phyloP scores from a whole-genome alignment of 2,329 filamentous ascomycete species.

The Cadophora malorum region DNA sequence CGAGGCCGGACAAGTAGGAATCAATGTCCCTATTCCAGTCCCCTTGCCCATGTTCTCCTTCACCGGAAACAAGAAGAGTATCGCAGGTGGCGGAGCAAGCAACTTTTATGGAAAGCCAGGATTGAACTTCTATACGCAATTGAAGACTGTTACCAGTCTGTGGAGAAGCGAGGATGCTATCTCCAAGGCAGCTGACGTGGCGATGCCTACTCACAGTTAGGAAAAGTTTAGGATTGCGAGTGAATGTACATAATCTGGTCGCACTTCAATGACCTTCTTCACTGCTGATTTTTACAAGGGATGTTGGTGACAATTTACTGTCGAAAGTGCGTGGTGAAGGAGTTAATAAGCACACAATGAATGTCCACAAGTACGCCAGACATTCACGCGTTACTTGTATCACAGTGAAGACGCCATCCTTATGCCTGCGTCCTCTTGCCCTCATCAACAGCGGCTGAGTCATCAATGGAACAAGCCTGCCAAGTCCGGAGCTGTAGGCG shows the following conservation, averaged over 20 bases:
- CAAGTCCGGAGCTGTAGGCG: not conserved
- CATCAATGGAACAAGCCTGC: not conserved
- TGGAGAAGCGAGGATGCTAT: slow-evolving; percentile 89
- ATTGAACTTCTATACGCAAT: slow-evolving; percentile 93
- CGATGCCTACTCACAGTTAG: slow-evolving; percentile 76
- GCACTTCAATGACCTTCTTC: slow-evolving; percentile 1
- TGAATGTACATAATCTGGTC: slow-evolving; percentile 9
- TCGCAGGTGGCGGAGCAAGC: slow-evolving; percentile 89
- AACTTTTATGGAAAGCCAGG: slow-evolving; percentile 96
- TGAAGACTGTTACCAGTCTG: slow-evolving; percentile 94
- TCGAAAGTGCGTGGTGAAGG: not conserved
- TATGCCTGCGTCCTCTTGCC: not conserved
- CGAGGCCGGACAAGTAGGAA: slow-evolving; percentile 84
- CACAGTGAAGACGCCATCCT: not conserved
- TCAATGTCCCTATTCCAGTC: slow-evolving; percentile 77
- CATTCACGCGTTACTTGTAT: not conserved
- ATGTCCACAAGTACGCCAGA: too few species aligned
- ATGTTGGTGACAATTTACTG: not conserved
- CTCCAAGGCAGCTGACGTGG: slow-evolving; percentile 81
- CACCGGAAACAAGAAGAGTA: slow-evolving; percentile 83
- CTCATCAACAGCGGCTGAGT: not conserved
- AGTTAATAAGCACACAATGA: not conserved
- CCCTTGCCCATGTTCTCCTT: slow-evolving; percentile 76
- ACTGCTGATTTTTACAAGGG: not conserved
- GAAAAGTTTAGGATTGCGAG: not conserved